Conservation (phyloP, 1,284 basidiomycete genomes). For the Puccinia novopanici region DNA sequence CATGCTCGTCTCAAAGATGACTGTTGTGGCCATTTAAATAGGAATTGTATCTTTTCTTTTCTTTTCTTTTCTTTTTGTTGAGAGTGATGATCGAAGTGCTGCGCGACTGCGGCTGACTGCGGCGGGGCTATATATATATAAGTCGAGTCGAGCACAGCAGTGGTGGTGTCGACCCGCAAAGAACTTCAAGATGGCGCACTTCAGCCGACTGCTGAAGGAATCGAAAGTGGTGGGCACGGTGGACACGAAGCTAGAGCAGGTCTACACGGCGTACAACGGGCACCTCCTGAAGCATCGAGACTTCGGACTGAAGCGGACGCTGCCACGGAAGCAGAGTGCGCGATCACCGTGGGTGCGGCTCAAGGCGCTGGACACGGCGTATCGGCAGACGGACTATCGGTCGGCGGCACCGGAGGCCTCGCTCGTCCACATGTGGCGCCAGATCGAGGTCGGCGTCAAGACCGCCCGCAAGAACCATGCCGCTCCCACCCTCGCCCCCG, state of each 20-base stretch:
- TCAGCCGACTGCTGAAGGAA: conserved; percentile 43
- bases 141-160: too few relatives aligned
- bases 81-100: too few relatives aligned
- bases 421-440: conserved; percentile 42
- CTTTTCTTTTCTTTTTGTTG: background rate
- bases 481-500: background rate
- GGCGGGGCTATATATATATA: too few relatives aligned
- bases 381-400: conserved; percentile 42
- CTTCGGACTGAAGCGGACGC: conserved; percentile 45
- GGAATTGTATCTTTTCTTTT: background rate
- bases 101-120: too few relatives aligned
- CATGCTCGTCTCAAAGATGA: conserved; percentile 57
- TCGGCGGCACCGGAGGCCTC: conserved; percentile 40
- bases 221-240: conserved; percentile 45
- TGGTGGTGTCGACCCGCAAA: background rate
- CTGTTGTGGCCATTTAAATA: conserved; percentile 20
- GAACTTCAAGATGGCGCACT: conserved; percentile 26
- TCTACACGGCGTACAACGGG: conserved; percentile 47
- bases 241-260: conserved; percentile 44
- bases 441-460: conserved; percentile 40
- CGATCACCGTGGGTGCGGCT: conserved; percentile 48
- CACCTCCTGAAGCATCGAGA: conserved; percentile 36
- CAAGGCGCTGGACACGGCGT: conserved; percentile 42
- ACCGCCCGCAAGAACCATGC: conserved; percentile 43
- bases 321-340: conserved; percentile 27